Evolutionary conservation across 192 early-diverging fungal genomes (phyloP).

Genomic region (Oehlia diaphana): DNA sequence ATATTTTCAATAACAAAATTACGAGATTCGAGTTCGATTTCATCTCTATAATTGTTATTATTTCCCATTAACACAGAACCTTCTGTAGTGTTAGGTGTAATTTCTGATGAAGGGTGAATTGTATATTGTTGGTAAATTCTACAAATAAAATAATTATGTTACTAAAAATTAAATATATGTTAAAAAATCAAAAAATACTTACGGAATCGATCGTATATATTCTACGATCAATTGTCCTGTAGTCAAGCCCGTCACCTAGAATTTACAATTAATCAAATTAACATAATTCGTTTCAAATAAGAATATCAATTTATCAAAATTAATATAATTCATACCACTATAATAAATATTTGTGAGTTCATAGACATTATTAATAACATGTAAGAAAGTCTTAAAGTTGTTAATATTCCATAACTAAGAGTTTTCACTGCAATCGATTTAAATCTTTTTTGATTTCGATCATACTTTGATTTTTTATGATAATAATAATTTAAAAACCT

Average conservation of each 20-base stretch:
- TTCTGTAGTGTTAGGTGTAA: neutral
- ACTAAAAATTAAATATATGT: neutral
- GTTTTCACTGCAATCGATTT: neutral
- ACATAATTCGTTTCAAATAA: neutral
- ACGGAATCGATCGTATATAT: slow-evolving; percentile 2
- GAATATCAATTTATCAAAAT: neutral
- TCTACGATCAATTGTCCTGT: slow-evolving; percentile 21
- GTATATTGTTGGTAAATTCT: neutral
- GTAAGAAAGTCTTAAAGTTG: slow-evolving; percentile 7
- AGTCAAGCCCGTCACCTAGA: slow-evolving; percentile 3
- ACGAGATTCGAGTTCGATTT: neutral
- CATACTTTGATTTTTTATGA: neutral
- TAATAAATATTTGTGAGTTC: slow-evolving; percentile 9
- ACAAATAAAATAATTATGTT: neutral
- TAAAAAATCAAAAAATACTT: neutral
- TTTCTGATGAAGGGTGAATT: neutral
- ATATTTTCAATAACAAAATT: neutral
- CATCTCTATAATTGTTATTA: neutral
- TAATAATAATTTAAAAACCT: slow-evolving; percentile 8
- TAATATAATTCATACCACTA: neutral
- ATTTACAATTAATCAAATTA: neutral
- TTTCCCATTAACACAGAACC: neutral
- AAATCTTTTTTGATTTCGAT: neutral
- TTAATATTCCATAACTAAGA: neutral
- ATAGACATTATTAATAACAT: slow-evolving; percentile 19